phyloP scores from a whole-genome alignment of 345 rosid species.

The Gossypium ekmanianum region DNA sequence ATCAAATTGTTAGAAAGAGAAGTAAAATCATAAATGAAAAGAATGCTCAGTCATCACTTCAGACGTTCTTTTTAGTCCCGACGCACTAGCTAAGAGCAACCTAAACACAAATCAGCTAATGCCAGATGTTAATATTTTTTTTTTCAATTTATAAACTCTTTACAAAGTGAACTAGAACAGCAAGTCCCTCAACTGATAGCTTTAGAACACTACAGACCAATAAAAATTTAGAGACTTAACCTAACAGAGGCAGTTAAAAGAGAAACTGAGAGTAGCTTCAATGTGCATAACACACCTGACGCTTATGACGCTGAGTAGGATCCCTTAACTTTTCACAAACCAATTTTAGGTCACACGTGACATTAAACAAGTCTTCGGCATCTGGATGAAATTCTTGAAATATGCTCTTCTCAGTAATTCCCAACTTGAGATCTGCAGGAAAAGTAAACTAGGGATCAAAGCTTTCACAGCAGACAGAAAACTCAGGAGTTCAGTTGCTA shows the following conservation, averaged over 20 bases:
- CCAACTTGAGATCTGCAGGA: slow-evolving; percentile 80
- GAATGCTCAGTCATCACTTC: background rate
- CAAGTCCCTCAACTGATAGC: background rate
- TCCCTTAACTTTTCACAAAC: slow-evolving; percentile 77
- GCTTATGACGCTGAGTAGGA: slow-evolving; percentile 79
- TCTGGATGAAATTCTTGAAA: slow-evolving; percentile 96
- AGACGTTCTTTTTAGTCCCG: background rate
- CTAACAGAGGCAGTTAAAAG: slow-evolving; percentile 1
- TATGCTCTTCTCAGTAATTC: slow-evolving; percentile 85
- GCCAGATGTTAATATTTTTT: background rate
- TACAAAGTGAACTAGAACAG: background rate
- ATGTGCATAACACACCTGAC: slow-evolving; percentile 55
- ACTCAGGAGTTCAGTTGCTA: background rate
- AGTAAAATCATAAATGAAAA: slow-evolving; percentile 2
- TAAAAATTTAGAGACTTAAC: background rate
- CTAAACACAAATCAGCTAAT: slow-evolving; percentile 1
- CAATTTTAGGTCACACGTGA: slow-evolving; percentile 90
- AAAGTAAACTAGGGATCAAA: slow-evolving; percentile 14
- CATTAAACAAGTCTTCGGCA: slow-evolving; percentile 95
- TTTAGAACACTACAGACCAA: background rate
- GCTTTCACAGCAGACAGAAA: slow-evolving; percentile 6
- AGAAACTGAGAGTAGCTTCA: background rate
- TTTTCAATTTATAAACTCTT: background rate
- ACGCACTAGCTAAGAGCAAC: background rate
- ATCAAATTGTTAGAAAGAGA: background rate